These are phyloP conservation scores for Xanthoconium separans DNA, from an alignment of 1,284 basidiomycete genomes.

Conservation along the genomic window DNA sequence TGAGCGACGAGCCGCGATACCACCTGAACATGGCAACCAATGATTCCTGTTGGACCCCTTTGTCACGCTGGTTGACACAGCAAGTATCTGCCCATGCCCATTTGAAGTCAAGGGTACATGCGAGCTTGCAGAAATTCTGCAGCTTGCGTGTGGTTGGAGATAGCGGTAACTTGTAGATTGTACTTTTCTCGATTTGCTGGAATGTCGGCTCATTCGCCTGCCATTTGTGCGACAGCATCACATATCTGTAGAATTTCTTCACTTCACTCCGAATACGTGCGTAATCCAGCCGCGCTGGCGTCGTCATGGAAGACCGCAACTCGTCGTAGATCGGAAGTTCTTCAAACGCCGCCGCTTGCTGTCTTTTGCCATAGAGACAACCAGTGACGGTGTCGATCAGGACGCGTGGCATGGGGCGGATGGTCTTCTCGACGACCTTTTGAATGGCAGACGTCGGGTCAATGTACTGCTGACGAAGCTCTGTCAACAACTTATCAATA, in stretches of 20 bases:
- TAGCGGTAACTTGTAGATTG: not conserved
- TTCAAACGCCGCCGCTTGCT: not conserved
- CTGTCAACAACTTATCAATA: not conserved
- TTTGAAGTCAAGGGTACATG: not conserved
- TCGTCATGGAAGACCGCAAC: not conserved
- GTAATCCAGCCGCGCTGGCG: not conserved
- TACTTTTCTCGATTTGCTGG: not conserved
- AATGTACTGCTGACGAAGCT: not conserved
- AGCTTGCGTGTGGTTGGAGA: not conserved
- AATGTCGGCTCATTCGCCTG: conserved; percentile 7
- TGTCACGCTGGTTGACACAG: not conserved
- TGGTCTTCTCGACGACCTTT: not conserved
- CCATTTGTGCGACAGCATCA: conserved; percentile 12
- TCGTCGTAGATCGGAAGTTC: not conserved
- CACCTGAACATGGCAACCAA: not conserved
- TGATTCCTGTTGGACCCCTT: not conserved
- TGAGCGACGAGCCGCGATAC: not conserved
- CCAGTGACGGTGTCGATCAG: not conserved
- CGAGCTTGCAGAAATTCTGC: not conserved
- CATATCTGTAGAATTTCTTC: conserved; percentile 11
- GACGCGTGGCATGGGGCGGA: not conserved
- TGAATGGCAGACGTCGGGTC: not conserved
- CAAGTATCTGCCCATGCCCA: not conserved
- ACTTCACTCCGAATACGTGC: conserved; percentile 7
- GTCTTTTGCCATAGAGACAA: not conserved